phyloP scores from a whole-genome alignment of 2,329 filamentous ascomycete species.

The Scopulariopsis brevicaulis region DNA sequence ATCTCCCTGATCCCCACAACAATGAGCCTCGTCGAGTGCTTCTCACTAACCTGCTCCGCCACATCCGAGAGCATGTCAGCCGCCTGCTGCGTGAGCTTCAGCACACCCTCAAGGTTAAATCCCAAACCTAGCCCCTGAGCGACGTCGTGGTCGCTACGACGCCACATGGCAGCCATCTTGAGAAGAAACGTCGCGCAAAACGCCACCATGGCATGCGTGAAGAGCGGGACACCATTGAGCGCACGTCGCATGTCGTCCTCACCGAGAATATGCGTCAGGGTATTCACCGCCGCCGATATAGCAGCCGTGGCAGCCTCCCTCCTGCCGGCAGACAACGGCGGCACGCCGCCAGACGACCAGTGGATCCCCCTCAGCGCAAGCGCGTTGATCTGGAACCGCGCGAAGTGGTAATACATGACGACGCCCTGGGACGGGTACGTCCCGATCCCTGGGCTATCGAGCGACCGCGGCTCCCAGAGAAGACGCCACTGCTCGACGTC shows the following conservation, averaged over 20 bases:
- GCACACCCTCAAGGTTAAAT: not conserved
- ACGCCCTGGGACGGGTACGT: not conserved
- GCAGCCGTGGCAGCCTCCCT: not conserved
- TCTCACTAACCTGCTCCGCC: not conserved
- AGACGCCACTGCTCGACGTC: not conserved
- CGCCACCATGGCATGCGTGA: not conserved
- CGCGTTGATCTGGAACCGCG: not conserved
- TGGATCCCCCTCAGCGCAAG: not conserved
- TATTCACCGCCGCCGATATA: not conserved
- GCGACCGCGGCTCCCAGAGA: not conserved
- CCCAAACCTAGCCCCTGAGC: not conserved
- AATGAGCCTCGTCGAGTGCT: not conserved
- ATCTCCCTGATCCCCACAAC: not conserved
- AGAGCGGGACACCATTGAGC: not conserved
- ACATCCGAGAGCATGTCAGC: not conserved
- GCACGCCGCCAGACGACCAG: not conserved
- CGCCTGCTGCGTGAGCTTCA: not conserved
- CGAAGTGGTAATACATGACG: not conserved
- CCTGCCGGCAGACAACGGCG: not conserved
- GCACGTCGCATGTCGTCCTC: not conserved
- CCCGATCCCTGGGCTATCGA: not conserved
- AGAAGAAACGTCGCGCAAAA: not conserved
- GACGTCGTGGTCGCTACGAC: not conserved
- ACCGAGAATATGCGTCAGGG: not conserved
- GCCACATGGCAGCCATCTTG: not conserved